phyloP scores from a whole-genome alignment of 2,329 filamentous ascomycete genomes.

The Coniochaeta pulveracea region DNA sequence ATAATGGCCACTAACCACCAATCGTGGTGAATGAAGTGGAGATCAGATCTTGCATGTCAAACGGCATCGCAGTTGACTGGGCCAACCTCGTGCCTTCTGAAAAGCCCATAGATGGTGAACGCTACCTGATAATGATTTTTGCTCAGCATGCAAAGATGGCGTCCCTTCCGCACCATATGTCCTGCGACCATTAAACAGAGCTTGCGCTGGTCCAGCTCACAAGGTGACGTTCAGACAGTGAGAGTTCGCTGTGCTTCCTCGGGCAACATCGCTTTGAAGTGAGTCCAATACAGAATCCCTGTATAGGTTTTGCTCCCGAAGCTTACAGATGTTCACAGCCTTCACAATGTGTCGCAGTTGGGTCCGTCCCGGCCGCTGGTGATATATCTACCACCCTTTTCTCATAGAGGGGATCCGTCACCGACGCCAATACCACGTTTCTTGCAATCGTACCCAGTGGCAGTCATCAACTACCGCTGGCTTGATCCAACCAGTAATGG shows the following conservation, averaged over 20 bases:
- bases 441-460: not conserved
- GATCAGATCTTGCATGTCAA: no score
- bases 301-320: no score
- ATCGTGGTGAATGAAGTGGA: no score
- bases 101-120: no score
- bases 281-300: not conserved
- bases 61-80: no score
- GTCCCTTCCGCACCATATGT: not conserved
- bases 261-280: conserved; percentile 1
- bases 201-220: conserved; percentile 2
- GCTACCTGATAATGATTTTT: no score
- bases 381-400: conserved; percentile 2
- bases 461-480: conserved; percentile 4
- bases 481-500: not conserved
- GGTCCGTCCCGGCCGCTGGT: not conserved
- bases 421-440: not conserved
- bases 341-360: conserved; percentile 1
- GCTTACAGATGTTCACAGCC: conserved; percentile 1
- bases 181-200: not conserved
- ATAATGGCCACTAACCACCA: no score
- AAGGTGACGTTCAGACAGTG: conserved; percentile 1
- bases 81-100: no score
- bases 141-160: conserved; percentile 2
- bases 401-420: not conserved
- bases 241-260: conserved; percentile 1